Evolutionary conservation across 352 stramenopile genomes (phyloP), one percentile per base, ranked within the genome.

Genomic region (Pythium sp.): DNA sequence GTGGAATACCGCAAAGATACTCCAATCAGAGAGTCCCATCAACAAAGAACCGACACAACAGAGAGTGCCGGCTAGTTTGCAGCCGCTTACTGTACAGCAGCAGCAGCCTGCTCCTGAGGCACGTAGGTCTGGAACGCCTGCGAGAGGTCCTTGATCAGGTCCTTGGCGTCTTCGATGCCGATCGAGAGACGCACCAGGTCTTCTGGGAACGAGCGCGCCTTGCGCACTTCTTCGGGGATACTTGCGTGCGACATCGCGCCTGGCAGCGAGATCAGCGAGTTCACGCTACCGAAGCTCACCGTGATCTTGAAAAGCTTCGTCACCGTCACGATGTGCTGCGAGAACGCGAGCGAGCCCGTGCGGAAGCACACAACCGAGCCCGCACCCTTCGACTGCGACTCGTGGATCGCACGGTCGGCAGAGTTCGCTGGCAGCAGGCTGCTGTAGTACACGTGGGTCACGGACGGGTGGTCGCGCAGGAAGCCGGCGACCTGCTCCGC

Each of bases 301-400:
- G 92, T 98, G 76, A 98, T 97, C 79, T 97, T 98, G 75, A 98
- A 98, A 2, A 98, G 81, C 78, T 97, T 97, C n/a, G 93, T 97
- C 34, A 87, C 80, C 14, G 86, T 90, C 58, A 98, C 90, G 41
- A 98, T 73, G 75, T 97, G 91, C 73, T 97, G 90, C 62, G 89
- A 96, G 56, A 97, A 82, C 20, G 80, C 87, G 20, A 97, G 75
- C 63, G 82, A 91, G 12, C 90, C 92, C 2, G 91, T 97, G 43
- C 82, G 86, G 78, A 98, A 98, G 67, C 86, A 96, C 34, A 98
- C 82, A 26, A 98, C 90, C n/a, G 86, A 97, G 62, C 92, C 93
- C 24, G 76, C 81, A 28, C 93, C 93, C 15, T 70, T 81, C 3
- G 92, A 87, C 75, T 98, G 91, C 9, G 83, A 79, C 70, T 92